Evolutionary conservation across 106 monocot species (phyloP).

Genomic region (Amphibolis antarctica): DNA sequence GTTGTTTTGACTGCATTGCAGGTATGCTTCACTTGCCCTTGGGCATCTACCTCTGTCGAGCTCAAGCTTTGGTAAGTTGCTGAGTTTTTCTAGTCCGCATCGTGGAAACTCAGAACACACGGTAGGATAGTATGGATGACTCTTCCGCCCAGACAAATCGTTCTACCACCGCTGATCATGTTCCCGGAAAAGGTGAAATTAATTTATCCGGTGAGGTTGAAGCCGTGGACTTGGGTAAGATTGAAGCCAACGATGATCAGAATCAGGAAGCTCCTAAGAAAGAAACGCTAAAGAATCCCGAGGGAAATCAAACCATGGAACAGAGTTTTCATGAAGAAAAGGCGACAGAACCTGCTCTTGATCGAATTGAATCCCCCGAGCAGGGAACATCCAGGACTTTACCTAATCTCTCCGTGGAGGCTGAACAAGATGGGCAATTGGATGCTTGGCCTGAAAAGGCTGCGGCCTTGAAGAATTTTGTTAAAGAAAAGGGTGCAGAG

Average conservation of each 20-base stretch:
- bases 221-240: neutral
- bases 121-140: neutral
- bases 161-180: neutral
- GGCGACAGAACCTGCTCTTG: slow-evolving; percentile 52
- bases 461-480: slow-evolving; percentile 61
- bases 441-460: slow-evolving; percentile 74
- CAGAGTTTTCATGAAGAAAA: slow-evolving; percentile 36
- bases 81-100: too few relatives aligned
- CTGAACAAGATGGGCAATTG: slow-evolving; percentile 20
- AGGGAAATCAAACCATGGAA: slow-evolving; percentile 12
- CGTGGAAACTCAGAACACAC: neutral
- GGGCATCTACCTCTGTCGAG: too few relatives aligned
- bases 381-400: slow-evolving; percentile 20
- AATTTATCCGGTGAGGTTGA: neutral
- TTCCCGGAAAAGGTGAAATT: neutral
- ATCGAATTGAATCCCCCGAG: slow-evolving; percentile 57
- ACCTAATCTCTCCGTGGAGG: slow-evolving; percentile 21
- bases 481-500: slow-evolving; percentile 62
- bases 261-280: neutral
- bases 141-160: neutral
- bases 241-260: neutral
- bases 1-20: too few relatives aligned
- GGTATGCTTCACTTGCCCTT: too few relatives aligned
- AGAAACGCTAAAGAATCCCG: slow-evolving; percentile 2
- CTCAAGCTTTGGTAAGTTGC: too few relatives aligned